Evolutionary conservation across 2,329 filamentous ascomycete genomes (phyloP), one percentile per base, ranked within the genome.

Genomic region (Chaetothyriales sp.): DNA sequence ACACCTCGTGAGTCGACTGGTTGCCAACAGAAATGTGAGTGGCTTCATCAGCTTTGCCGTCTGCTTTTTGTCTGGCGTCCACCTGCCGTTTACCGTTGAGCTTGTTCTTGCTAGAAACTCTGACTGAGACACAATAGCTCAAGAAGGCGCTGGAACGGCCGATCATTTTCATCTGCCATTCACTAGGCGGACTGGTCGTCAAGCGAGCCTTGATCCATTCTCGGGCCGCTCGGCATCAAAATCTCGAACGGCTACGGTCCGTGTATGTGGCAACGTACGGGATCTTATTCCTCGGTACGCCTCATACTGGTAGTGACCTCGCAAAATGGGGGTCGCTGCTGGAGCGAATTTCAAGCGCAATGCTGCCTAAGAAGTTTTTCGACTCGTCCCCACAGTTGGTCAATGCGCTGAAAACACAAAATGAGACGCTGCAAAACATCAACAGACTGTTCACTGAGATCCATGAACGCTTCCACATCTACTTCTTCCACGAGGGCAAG

Each of bases 151-250:
- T 71, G 33, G 72, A 74, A 20, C 78, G 81, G 45, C 82, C 85
- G 4, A 85, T 89, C 59, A 81, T 89, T 55, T 89, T 84, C 73
- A 77, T 89, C 37, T 83, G 77, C 48, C 85, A 89, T 65, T 85
- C 82, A 49, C 70, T 89, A 1, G 85, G 85, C 3, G 85, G 85
- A 5, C 78, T 88, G 54, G 69, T 89, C 1, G 75, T 84, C 49
- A 89, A 89, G 65, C 73, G 81, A 46, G 81, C 82, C 1, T 68
- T 89, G 47, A 73, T 85, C 48, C 81, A 84, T 63, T 83, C 81
- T 46, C 77, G 78, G 58, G 82, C 80, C 60, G 64, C 85, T 10
- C 73, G 71, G 6, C 51, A 51, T 46, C 73, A 76, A 51, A 74
- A 79, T 58, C 76, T 81, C 40, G 78, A 85, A 54, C 76, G 83